Evolutionary conservation across 495 filamentous ascomycete species (phyloP).

Genomic region (Platismatia glauca): DNA sequence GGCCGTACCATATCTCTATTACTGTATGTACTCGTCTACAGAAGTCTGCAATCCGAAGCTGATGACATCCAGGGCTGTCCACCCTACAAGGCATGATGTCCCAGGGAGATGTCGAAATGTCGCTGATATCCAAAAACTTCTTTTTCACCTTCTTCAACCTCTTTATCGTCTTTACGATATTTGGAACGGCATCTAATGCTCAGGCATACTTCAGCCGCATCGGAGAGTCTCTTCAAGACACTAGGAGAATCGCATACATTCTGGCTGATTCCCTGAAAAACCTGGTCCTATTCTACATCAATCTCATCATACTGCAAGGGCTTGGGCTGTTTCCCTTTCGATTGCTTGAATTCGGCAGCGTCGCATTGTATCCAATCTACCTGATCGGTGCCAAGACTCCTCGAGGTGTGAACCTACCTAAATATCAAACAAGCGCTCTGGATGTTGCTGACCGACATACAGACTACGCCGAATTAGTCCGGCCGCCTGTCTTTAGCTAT

Average conservation of each 20-base stretch:
- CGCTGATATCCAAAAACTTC: conserved; percentile 95
- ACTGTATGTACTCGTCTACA: conserved; percentile 45
- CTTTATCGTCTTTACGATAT: conserved; percentile 87
- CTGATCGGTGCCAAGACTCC: conserved; percentile 77
- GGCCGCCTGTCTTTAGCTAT: conserved; percentile 86
- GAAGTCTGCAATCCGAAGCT: conserved; percentile 5
- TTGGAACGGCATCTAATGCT: conserved; percentile 68
- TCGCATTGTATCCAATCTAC: conserved; percentile 73
- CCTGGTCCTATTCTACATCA: conserved; percentile 79
- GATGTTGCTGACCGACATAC: not conserved
- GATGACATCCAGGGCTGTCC: conserved; percentile 52
- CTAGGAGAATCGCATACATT: conserved; percentile 63
- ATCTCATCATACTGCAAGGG: conserved; percentile 89
- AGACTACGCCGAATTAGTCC: conserved; percentile 76
- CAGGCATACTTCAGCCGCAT: conserved; percentile 57
- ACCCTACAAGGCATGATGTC: conserved; percentile 90
- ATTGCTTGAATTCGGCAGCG: conserved; percentile 80
- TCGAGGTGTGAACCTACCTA: conserved; percentile 37
- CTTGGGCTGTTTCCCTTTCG: conserved; percentile 88
- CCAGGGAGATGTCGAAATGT: conserved; percentile 88
- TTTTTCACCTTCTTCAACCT: conserved; percentile 99
- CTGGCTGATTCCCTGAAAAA: conserved; percentile 67
- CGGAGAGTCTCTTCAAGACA: conserved; percentile 64
- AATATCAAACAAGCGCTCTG: not conserved
- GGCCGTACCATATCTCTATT: conserved; percentile 87